These are phyloP conservation scores for Starmerella cellae DNA, from an alignment of 805 yeast genomes.

Conservation along the genomic window DNA sequence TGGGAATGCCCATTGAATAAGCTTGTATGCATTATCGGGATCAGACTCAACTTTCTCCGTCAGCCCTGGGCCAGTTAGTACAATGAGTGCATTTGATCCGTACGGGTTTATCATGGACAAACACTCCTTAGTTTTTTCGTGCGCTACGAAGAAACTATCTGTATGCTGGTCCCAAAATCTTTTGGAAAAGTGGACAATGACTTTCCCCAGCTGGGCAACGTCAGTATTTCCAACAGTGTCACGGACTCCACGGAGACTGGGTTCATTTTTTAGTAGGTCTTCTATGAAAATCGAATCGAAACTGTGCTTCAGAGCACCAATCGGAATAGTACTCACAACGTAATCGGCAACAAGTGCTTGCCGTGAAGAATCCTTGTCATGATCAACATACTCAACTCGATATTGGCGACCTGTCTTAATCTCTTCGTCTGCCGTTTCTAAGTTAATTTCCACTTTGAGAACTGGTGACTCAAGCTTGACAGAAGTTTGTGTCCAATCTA, in stretches of 20 bases:
- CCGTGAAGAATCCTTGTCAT: neutral
- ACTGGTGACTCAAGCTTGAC: conserved; percentile 36
- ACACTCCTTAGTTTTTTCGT: conserved; percentile 42
- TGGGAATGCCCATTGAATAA: conserved; percentile 40
- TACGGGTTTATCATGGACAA: conserved; percentile 47
- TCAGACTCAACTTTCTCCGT: conserved; percentile 45
- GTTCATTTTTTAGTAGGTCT: neutral
- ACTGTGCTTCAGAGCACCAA: conserved; percentile 41
- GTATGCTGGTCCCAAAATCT: conserved; percentile 45
- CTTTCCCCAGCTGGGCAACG: conserved; percentile 62
- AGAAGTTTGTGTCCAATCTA: conserved; percentile 25
- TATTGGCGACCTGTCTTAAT: neutral
- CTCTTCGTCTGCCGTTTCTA: conserved; percentile 1
- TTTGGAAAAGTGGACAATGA: conserved; percentile 50
- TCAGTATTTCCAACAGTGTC: conserved; percentile 37
- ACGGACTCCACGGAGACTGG: conserved; percentile 30
- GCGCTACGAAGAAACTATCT: conserved; percentile 22
- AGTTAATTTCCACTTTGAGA: conserved; percentile 26
- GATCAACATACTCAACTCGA: neutral
- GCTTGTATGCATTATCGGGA: conserved; percentile 43
- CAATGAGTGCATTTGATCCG: conserved; percentile 36
- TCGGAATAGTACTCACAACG: conserved; percentile 64
- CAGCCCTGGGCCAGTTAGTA: conserved; percentile 58
- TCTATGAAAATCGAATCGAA: neutral
- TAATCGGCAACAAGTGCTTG: conserved; percentile 35